A percentile compares a stretch with the other conserved stretches of the same genome.
Evolutionary conservation across 2,329 filamentous ascomycete genomes (phyloP).

Genomic region (Metarhizium robertsii): DNA sequence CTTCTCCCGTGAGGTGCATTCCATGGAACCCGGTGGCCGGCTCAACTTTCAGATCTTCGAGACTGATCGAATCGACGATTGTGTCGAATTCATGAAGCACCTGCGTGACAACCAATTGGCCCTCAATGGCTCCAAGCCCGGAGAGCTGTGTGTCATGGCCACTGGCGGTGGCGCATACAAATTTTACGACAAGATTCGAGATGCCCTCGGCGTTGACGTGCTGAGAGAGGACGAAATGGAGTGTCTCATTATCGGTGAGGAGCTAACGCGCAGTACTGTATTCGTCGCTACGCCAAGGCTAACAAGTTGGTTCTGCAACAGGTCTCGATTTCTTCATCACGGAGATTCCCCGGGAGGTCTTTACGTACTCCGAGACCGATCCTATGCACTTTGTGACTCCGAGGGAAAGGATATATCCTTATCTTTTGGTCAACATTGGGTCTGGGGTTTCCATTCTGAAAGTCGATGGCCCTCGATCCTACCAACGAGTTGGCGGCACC

Average conservation of each 20-base stretch:
- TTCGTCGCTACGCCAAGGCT: not conserved
- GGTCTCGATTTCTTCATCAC: constrained; percentile 98
- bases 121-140: constrained; percentile 61
- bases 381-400: constrained; percentile 84
- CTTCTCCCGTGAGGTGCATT: constrained; percentile 80
- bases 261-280: not conserved
- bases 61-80: constrained; percentile 87
- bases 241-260: constrained; percentile 81
- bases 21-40: constrained; percentile 72
- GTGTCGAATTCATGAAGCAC: constrained; percentile 82
- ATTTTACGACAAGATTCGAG: constrained; percentile 84
- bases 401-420: constrained; percentile 79
- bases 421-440: constrained; percentile 95
- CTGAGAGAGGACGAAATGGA: constrained; percentile 97
- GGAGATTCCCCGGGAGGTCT: constrained; percentile 93
- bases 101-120: constrained; percentile 74
- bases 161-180: constrained; percentile 95
- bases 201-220: constrained; percentile 78
- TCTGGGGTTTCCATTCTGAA: constrained; percentile 97
- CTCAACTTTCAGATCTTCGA: constrained; percentile 96
- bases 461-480: constrained; percentile 79
- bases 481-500: constrained; percentile 86
- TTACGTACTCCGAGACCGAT: constrained; percentile 85
- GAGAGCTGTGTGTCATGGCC: constrained; percentile 83
- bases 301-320: constrained; percentile 20